Evolutionary conservation across 345 rosid species (phyloP), one percentile per base, ranked within the genome.

Genomic region (Arabidopsis arenosa): DNA sequence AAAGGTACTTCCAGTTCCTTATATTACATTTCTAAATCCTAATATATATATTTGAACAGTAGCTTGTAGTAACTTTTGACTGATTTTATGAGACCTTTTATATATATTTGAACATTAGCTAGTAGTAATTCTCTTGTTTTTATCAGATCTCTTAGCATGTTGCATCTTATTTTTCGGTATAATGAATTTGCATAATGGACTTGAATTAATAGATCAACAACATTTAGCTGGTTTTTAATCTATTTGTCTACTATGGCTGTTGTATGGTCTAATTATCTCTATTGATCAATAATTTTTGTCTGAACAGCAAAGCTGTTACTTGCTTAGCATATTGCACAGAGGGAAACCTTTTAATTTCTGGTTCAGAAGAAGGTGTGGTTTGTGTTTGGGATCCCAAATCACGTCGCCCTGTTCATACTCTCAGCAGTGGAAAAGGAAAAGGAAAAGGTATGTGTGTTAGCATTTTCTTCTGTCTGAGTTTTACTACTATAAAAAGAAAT

Each of bases 301-400:
- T 77, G 54, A 37, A 74, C 96, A 92, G 97, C 71, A 85, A 89
- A 75, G 84, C 85, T 59, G 87, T 92, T 66, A 89, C 92, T 59
- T 86, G 88, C 86, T 85, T 90, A 80, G 85, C 90, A 17, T 86
- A 89, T 56, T 82, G 92, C 70, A 44, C 75, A 6, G 81, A 76
- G 5, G 83, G 86, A 72, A 87, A 86, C 80, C 65, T 85, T 37
- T 81, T 92, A 81, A 82, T 94, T 23, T 86, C 91, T 73, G 97
- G 96, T 59, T 87, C 96, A 53, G 93, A 85, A 76, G 96, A 92
- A 77, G 98, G 98, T 58, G 43, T 78, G 70, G 72, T 94, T 80
- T 79, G 85, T 79, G 84, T 86, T 79, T 94, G 89, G 90, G 83
- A 92, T 63, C 82, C 87, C 53, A 81, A 59, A 76, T 80, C 77